Evolutionary conservation across 208 protist genomes (phyloP).

Genomic region (Trypanosoma brucei): DNA sequence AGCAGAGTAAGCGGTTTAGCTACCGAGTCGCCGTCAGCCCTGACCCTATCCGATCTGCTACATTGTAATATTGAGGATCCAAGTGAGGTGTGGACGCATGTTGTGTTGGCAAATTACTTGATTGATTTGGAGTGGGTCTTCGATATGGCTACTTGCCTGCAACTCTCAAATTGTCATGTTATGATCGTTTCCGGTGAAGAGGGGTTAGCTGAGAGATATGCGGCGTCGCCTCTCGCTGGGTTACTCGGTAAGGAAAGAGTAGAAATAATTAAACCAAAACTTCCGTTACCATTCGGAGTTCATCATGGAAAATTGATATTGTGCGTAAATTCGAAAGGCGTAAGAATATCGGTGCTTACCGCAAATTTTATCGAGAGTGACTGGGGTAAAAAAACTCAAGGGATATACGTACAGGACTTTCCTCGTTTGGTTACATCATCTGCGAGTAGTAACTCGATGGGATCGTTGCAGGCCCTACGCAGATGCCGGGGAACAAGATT

Average conservation of each 20-base stretch:
- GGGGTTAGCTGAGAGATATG: conserved; percentile 26
- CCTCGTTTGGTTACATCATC: conserved; percentile 18
- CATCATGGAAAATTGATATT: conserved; percentile 81
- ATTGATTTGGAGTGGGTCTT: conserved; percentile 71
- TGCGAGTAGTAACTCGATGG: background rate
- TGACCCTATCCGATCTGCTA: conserved; percentile 45
- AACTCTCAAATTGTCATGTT: conserved; percentile 20
- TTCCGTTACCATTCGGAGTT: conserved; percentile 75
- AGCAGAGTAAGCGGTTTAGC: conserved; percentile 33
- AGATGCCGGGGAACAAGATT: conserved; percentile 34
- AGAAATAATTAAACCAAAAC: conserved; percentile 46
- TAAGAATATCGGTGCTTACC: conserved; percentile 67
- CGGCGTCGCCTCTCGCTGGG: conserved; percentile 1
- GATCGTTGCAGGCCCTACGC: background rate
- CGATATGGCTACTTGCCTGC: conserved; percentile 30
- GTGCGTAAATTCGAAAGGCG: conserved; percentile 42
- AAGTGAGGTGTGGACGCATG: conserved; percentile 45
- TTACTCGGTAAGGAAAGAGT: conserved; percentile 24
- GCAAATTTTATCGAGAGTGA: conserved; percentile 71
- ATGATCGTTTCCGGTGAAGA: conserved; percentile 60
- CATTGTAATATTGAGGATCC: conserved; percentile 31
- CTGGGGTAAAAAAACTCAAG: conserved; percentile 68
- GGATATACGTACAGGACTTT: conserved; percentile 83
- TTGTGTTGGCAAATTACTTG: conserved; percentile 65
- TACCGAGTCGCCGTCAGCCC: conserved; percentile 9